Evolutionary conservation across 176 grass and related monocot genomes (phyloP), one percentile per base, ranked within the genome.

Genomic region (Zizania latifolia): DNA sequence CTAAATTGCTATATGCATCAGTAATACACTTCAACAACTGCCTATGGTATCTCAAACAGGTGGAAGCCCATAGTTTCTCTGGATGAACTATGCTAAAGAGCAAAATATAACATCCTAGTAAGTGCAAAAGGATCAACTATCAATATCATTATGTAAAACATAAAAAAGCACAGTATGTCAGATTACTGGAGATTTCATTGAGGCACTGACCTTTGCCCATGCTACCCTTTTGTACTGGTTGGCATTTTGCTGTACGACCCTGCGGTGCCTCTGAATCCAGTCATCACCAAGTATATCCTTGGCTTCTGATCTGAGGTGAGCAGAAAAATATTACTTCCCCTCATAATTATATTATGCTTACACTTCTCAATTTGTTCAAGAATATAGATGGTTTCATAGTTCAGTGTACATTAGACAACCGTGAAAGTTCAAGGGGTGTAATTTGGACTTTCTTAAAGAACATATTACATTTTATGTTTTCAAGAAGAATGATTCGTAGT

Each of bases 221-320:
- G 95, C 89, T 60, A 90, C 82, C 65, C 79, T 86, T 80, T 78
- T 88, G 78, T 99, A 99, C 70, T 94, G 91, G 64, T 88, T 92
- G 45, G 89, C 91, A 84, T 88, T 94, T 86, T 94, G 68, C 61
- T 88, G 86, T 21, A 99, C 84, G 88, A 82, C 86, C 76, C 89
- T 90, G 40, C 91, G 82, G 58, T 94, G 85, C 65, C 65, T 88
- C 72, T 94, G 84, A 81, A 99, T 85, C 95, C 95, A 99, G 79
- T 99, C 79, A 65, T 84, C 80, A 59, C 84, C 91, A 27, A 99
- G 75, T 82, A 99, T 86, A 86, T 94, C 89, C 43, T 94, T 92
- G 72, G 82, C 92, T 84, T 99, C 89, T 84, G 89, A 99, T 61
- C 91, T 99, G 74, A 79, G 60, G 76, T 31, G 27, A 61, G n/a